Evolutionary conservation across 2,329 filamentous ascomycete genomes (phyloP).

Genomic region (Scedosporium minutisporum): DNA sequence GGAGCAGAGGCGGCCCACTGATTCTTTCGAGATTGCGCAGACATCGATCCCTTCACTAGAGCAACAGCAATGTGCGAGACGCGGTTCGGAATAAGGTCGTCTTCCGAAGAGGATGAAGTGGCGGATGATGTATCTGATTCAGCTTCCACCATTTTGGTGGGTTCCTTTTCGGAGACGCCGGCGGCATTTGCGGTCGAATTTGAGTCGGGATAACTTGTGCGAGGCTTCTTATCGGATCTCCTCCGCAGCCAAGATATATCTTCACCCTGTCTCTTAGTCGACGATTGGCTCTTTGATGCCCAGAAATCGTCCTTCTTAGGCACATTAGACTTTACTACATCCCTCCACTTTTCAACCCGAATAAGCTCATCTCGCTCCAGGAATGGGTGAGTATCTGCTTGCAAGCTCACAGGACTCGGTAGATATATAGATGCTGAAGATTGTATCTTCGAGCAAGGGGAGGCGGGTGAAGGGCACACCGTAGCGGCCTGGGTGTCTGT

Average conservation of each 20-base stretch:
- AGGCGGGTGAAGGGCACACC: background rate
- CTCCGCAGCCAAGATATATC: slow-evolving; percentile 23
- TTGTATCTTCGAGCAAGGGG: slow-evolving; percentile 3
- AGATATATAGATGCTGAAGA: slow-evolving; percentile 24
- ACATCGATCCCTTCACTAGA: too few species aligned
- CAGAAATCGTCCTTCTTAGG: slow-evolving; percentile 14
- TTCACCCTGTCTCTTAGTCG: slow-evolving; percentile 16
- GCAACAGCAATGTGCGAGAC: too few species aligned
- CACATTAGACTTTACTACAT: slow-evolving; percentile 4
- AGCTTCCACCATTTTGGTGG: background rate
- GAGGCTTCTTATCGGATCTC: slow-evolving; percentile 18
- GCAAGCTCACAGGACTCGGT: slow-evolving; percentile 30
- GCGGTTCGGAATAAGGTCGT: background rate
- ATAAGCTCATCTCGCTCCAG: slow-evolving; percentile 21
- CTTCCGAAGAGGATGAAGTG: slow-evolving; percentile 7
- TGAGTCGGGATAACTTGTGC: background rate
- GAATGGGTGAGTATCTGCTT: slow-evolving; percentile 19
- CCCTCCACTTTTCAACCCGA: slow-evolving; percentile 23
- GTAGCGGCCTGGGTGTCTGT: slow-evolving; percentile 1
- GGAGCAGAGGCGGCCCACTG: too few species aligned
- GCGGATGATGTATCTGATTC: background rate
- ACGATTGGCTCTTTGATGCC: slow-evolving; percentile 11
- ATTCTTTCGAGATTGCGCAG: too few species aligned
- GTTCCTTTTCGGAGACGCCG: background rate
- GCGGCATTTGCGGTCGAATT: background rate